phyloP scores from a whole-genome alignment of 164 flowering plant genomes.

The Sextonia rubra region DNA sequence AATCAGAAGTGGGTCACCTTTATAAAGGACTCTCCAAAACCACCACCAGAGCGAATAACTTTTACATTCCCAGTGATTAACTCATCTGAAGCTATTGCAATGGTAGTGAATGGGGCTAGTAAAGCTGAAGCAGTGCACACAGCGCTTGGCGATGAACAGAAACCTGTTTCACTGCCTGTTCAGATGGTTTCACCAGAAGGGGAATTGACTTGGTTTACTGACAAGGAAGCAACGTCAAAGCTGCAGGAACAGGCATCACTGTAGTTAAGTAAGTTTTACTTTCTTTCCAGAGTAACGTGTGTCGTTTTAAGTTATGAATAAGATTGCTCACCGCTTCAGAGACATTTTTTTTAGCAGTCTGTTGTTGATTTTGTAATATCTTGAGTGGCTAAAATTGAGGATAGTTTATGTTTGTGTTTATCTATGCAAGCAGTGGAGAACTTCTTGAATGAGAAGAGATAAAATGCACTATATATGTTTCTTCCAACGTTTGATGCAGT shows the following conservation, averaged over 20 bases:
- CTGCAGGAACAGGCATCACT: conserved; percentile 4
- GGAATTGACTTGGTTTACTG: conserved; percentile 61
- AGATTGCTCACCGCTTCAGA: neutral
- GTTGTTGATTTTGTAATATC: conserved; percentile 2
- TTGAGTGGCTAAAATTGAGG: neutral
- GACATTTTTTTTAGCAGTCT: neutral
- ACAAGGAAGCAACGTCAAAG: conserved; percentile 65
- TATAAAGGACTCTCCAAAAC: conserved; percentile 76
- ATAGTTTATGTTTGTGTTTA: neutral
- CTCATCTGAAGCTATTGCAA: conserved; percentile 53
- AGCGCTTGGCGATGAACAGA: conserved; percentile 36
- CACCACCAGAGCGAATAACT: conserved; percentile 77
- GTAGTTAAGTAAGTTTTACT: neutral
- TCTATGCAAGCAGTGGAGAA: neutral
- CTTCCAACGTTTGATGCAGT: too few relatives aligned
- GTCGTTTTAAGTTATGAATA: neutral
- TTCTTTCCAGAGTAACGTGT: neutral
- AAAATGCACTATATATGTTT: too few relatives aligned
- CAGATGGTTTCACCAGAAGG: conserved; percentile 55
- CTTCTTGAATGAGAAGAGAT: neutral
- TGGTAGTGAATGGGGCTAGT: conserved; percentile 56
- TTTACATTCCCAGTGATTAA: conserved; percentile 77
- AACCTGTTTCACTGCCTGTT: conserved; percentile 43
- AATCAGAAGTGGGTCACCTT: conserved; percentile 63
- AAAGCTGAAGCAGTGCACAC: conserved; percentile 41